A percentile compares a stretch with the other conserved stretches of the same genome.
Evolutionary conservation across 2,329 filamentous ascomycete species (phyloP).

Genomic region (Mycogone perniciosa): DNA sequence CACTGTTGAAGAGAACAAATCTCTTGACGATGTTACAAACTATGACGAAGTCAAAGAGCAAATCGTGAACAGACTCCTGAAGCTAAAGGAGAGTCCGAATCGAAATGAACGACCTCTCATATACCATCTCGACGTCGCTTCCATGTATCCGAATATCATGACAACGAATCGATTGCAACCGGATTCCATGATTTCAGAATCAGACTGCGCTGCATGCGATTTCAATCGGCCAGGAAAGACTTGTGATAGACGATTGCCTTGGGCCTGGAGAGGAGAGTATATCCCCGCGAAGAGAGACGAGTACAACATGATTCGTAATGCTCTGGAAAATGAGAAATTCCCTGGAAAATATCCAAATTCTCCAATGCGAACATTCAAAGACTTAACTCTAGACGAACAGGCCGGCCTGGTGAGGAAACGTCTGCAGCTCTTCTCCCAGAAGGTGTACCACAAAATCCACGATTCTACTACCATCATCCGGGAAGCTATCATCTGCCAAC

Average conservation of each 20-base stretch:
- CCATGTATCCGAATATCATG: constrained; percentile 99
- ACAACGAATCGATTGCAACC: constrained; percentile 96
- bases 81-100: constrained; percentile 76
- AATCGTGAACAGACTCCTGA: constrained; percentile 63
- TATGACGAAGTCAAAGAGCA: constrained; percentile 80
- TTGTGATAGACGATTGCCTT: constrained; percentile 88
- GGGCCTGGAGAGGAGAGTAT: constrained; percentile 98
- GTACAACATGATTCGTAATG: constrained; percentile 97
- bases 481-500: constrained; percentile 96
- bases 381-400: constrained; percentile 77
- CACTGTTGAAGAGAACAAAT: constrained; percentile 76
- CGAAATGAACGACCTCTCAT: constrained; percentile 82
- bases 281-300: constrained; percentile 93
- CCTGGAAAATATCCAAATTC: constrained; percentile 70
- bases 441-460: constrained; percentile 99
- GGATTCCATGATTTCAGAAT: constrained; percentile 97
- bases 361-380: constrained; percentile 68
- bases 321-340: constrained; percentile 87
- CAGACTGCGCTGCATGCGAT: constrained; percentile 93
- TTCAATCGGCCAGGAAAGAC: constrained; percentile 98
- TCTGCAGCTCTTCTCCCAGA: constrained; percentile 88
- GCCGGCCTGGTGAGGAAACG: constrained; percentile 75
- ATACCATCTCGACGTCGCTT: constrained; percentile 96
- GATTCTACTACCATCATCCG: constrained; percentile 87
- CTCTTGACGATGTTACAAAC: constrained; percentile 69